These are phyloP conservation scores for Fusarium sarcochroum DNA, from an alignment of 2,329 filamentous ascomycete genomes.

Conservation along the genomic window DNA sequence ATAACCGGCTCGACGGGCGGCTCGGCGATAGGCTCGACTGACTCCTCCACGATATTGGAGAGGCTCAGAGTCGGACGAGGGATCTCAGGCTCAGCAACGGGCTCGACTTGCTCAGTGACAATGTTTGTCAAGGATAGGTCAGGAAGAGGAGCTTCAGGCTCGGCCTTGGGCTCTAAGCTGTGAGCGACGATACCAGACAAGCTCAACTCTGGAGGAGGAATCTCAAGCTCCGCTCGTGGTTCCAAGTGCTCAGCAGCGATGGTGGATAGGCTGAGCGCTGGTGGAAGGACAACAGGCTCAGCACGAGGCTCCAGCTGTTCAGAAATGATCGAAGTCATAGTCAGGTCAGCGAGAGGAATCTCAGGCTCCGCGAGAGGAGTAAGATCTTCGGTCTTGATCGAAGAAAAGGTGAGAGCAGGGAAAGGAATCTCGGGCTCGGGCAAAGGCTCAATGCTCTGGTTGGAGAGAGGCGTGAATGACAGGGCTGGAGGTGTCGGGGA, in stretches of 20 bases:
- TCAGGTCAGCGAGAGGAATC: constrained; percentile 45
- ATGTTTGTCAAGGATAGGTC: constrained; percentile 53
- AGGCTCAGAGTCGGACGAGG: constrained; percentile 43
- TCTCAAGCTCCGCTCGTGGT: constrained; percentile 43
- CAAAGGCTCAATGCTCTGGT: constrained; percentile 58
- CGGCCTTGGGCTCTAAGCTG: constrained; percentile 48
- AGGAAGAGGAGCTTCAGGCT: constrained; percentile 44
- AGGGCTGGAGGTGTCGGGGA: constrained; percentile 52
- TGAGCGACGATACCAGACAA: constrained; percentile 45
- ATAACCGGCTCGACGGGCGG: constrained; percentile 45
- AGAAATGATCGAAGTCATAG: constrained; percentile 46
- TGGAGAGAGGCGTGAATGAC: constrained; percentile 53
- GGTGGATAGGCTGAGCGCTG: constrained; percentile 46
- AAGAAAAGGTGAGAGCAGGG: constrained; percentile 56
- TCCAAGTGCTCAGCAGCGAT: constrained; percentile 48
- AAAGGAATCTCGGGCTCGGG: constrained; percentile 54
- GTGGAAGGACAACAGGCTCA: constrained; percentile 42
- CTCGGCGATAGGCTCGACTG: constrained; percentile 37
- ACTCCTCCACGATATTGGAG: constrained; percentile 31
- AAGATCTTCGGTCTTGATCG: constrained; percentile 54
- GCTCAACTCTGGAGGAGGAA: constrained; percentile 31
- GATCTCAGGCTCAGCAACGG: constrained; percentile 34
- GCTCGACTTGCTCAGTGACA: constrained; percentile 50
- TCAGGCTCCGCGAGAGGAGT: constrained; percentile 50
- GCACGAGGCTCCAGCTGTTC: constrained; percentile 50